Percentiles rank a stretch among this genome's conserved stretches.
Evolutionary conservation across 306 rosid genomes (phyloP).

Genomic region (Cicer judaicum): DNA sequence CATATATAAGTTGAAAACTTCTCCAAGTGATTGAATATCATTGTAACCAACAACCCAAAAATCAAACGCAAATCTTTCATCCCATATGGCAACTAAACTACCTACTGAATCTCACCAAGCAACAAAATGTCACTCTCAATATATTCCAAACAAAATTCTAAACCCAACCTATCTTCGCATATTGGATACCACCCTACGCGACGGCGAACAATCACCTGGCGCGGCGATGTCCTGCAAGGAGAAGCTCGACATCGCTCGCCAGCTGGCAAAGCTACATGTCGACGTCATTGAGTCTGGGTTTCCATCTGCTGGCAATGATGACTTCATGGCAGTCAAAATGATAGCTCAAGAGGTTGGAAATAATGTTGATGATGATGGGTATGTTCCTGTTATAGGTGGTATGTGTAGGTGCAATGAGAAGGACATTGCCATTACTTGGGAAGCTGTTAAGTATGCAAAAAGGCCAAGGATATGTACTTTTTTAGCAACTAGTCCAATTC

Average conservation of each 20-base stretch:
- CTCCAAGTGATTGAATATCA: background rate
- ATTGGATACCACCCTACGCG: conserved; percentile 92
- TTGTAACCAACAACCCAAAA: background rate
- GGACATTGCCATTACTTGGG: conserved; percentile 81
- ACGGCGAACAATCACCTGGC: conserved; percentile 95
- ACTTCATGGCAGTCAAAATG: conserved; percentile 70
- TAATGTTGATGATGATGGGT: conserved; percentile 53
- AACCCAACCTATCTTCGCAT: conserved; percentile 75
- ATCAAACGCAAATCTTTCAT: background rate
- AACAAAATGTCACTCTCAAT: conserved; percentile 50
- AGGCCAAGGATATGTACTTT: conserved; percentile 77
- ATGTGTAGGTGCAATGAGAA: conserved; percentile 73
- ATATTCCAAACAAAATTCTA: conserved; percentile 72
- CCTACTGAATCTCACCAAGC: background rate
- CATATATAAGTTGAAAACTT: background rate
- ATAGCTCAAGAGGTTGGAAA: conserved; percentile 80
- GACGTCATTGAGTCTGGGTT: conserved; percentile 94
- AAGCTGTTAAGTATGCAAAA: conserved; percentile 78
- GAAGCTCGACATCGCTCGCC: conserved; percentile 75
- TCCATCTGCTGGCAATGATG: conserved; percentile 72
- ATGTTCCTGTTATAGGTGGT: conserved; percentile 81
- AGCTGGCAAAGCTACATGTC: conserved; percentile 68
- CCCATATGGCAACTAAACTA: background rate
- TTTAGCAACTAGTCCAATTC: conserved; percentile 83
- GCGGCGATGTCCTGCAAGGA: conserved; percentile 70